Evolutionary conservation across 192 early-diverging fungal genomes (phyloP), one percentile per base, ranked within the genome.

Genomic region (Entomortierella parvispora): DNA sequence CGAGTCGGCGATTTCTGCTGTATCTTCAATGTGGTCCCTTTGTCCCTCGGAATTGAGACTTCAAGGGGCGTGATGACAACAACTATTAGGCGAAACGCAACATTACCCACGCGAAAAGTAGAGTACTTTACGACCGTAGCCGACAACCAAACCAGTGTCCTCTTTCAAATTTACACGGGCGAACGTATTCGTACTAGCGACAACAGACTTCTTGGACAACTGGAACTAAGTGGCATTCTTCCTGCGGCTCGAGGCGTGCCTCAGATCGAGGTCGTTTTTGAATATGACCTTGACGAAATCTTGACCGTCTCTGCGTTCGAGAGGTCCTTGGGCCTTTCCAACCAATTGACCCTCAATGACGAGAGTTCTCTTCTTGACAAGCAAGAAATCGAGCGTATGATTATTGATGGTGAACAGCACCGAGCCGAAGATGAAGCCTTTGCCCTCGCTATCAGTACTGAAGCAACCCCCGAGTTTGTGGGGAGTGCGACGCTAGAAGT

Each of bases 271-370:
- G 97, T 99, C 64, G 90, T 93, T 65, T 97, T 99, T 66, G 97
- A 99, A 85, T 87, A 97, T 56, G 95, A 99, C 67, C 92, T 94
- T 81, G 97, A 97, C 90, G 94, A 93, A 87, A 96, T 97, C 85
- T 86, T 97, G 78, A 96, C 97, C 88, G 95, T 99, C 80, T 86
- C 88, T 62, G 96, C 95, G 56, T 80, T 91, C 62, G 96, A 96
- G 87, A 97, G 97, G 92, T 92, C 93, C 71, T 96, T 93, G 60
- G 94, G 95, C 62, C 88, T 89, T 72, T 90, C 92, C 74, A 95
- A 96, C 89, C 97, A 95, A 89, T 96, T 97, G 83, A 97, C 95
- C 83, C 96, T 99, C 89, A 96, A 95, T 87, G 95, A 97, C 90
- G 95, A 97, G 89, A 96, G 96, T 90, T 95, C 95, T 64, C 93